Percentiles rank a stretch among this genome's conserved stretches.
Conservation (phyloP, 1,284 basidiomycete species). For the Heterobasidion parviporum region DNA sequence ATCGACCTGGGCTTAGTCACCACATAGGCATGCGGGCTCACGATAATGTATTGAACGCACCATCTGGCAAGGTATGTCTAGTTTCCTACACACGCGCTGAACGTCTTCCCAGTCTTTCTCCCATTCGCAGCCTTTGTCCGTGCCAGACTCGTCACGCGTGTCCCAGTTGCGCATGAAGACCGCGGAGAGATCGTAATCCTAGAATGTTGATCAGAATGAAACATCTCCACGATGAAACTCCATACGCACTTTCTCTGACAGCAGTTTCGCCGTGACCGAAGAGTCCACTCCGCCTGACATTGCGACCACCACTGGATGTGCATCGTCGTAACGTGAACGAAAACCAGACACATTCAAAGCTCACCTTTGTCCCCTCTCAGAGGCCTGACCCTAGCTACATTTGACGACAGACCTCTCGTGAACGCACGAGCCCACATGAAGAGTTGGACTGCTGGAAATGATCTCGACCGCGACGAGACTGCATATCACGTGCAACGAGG, state of each 20-base stretch:
- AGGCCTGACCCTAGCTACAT: constrained; percentile 15
- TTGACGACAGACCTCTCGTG: background rate
- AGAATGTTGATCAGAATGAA: background rate
- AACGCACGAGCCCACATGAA: background rate
- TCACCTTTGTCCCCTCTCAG: constrained; percentile 48
- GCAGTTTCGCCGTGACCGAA: constrained; percentile 70
- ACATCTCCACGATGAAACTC: background rate
- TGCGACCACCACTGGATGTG: constrained; percentile 67
- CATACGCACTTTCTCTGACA: constrained; percentile 53
- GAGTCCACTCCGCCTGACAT: constrained; percentile 98
- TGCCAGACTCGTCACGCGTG: constrained; percentile 61
- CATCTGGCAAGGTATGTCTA: constrained; percentile 61
- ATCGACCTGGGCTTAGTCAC: constrained; percentile 50
- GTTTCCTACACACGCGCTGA: constrained; percentile 63
- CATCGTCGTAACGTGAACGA: background rate
- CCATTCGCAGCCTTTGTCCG: constrained; percentile 85
- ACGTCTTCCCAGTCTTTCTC: constrained; percentile 94
- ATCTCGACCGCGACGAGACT: background rate
- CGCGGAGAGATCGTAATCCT: constrained; percentile 79
- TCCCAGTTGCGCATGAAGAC: constrained; percentile 98
- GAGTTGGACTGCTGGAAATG: background rate
- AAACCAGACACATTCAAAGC: background rate
- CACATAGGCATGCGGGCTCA: background rate
- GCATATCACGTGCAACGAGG: background rate
- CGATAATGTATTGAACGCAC: constrained; percentile 27